Percentiles rank a stretch among this genome's conserved stretches.
Evolutionary conservation across 2,329 filamentous ascomycete genomes (phyloP).

Genomic region (Orbilia blumenaviensis): DNA sequence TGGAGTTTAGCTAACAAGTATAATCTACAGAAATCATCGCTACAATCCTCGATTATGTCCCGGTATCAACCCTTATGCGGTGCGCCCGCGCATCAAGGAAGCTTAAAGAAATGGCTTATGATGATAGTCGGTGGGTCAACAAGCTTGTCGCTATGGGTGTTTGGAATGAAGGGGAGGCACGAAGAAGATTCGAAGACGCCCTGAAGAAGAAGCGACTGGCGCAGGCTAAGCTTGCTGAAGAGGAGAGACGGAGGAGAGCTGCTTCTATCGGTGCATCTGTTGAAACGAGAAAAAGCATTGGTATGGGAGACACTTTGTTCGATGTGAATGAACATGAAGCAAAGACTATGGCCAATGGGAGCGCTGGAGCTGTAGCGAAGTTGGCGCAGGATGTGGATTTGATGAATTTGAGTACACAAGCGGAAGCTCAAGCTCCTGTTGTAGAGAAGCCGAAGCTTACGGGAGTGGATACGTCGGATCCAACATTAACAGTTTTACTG

Average conservation of each 20-base stretch:
- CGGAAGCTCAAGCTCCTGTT: conserved; percentile 33
- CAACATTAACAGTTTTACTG: conserved; percentile 67
- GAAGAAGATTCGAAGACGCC: conserved; percentile 79
- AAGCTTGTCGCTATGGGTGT: conserved; percentile 84
- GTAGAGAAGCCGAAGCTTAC: conserved; percentile 65
- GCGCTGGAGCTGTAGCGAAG: conserved; percentile 60
- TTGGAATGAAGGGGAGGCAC: conserved; percentile 90
- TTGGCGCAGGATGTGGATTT: conserved; percentile 57
- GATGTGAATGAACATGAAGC: conserved; percentile 70
- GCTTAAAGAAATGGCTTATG: conserved; percentile 97
- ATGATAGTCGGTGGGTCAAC: conserved; percentile 93
- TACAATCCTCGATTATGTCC: conserved; percentile 86
- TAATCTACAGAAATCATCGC: conserved; percentile 77
- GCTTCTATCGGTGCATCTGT: conserved; percentile 59
- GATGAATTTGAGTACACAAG: conserved; percentile 29
- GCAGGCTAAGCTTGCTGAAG: conserved; percentile 62
- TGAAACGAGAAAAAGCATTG: conserved; percentile 52
- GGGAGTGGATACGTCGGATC: conserved; percentile 75
- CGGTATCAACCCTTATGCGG: conserved; percentile 82
- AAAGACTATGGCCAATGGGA: conserved; percentile 7
- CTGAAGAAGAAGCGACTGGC: conserved; percentile 71
- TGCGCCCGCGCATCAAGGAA: conserved; percentile 85
- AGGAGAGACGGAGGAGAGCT: conserved; percentile 59
- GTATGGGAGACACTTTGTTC: conserved; percentile 70
- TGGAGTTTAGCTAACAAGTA: conserved; percentile 18